Percentiles rank a stretch among this genome's conserved stretches.
Evolutionary conservation across 2,329 filamentous ascomycete species (phyloP).

Genomic region (Penicillium olsonii): DNA sequence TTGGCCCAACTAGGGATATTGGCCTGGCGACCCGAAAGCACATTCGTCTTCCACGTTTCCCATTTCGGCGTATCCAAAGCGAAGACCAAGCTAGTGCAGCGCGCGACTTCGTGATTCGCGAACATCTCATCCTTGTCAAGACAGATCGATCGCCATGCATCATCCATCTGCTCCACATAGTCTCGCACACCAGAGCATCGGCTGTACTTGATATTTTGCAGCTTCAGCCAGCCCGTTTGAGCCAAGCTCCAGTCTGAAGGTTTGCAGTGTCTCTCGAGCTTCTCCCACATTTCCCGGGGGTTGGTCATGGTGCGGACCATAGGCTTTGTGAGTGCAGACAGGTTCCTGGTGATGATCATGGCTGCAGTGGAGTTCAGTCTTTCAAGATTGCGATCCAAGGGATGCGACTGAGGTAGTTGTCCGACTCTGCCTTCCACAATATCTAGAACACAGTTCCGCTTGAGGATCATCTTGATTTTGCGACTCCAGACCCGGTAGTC

Average conservation of each 20-base stretch:
- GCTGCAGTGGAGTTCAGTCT: not conserved
- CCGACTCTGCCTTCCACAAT: not conserved
- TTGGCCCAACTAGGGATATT: not conserved
- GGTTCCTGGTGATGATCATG: not conserved
- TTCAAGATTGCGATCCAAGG: not conserved
- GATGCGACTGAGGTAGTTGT: not conserved
- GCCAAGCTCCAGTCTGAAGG: constrained; percentile 3
- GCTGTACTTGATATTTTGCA: constrained; percentile 6
- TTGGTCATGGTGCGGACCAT: constrained; percentile 4
- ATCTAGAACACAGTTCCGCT: not conserved
- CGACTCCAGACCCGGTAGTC: constrained; percentile 2
- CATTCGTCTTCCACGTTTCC: constrained; percentile 7
- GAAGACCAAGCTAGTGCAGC: constrained; percentile 3
- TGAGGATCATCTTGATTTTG: not conserved
- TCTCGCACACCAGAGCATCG: constrained; percentile 2
- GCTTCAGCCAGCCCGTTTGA: constrained; percentile 2
- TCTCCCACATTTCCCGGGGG: constrained; percentile 5
- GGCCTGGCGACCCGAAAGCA: not conserved
- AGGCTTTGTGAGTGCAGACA: not conserved
- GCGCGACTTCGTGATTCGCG: constrained; percentile 3
- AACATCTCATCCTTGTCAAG: constrained; percentile 2
- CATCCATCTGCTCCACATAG: constrained; percentile 4
- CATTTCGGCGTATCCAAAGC: constrained; percentile 3
- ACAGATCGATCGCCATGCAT: constrained; percentile 8
- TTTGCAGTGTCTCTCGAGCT: constrained; percentile 7